Percentiles rank a stretch among this genome's conserved stretches.
phyloP scores from a whole-genome alignment of 2,329 filamentous ascomycete species.

The Aaosphaeria pasadenensis region DNA sequence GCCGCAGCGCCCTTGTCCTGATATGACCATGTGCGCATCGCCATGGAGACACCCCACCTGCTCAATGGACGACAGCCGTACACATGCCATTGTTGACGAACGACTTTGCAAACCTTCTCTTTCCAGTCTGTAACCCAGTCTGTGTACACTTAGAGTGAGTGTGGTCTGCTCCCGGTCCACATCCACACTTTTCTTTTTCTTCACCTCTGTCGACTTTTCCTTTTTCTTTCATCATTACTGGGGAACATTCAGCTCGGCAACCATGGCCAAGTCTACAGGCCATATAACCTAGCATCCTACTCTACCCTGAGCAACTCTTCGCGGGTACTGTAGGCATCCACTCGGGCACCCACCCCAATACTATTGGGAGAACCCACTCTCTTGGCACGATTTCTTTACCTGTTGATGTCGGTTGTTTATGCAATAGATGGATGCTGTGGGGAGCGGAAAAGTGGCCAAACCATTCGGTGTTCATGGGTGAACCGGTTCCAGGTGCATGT shows the following conservation, averaged over 20 bases:
- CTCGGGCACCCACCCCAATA: not conserved
- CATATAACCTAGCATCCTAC: not conserved
- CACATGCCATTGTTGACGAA: not conserved
- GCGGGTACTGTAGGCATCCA: not conserved
- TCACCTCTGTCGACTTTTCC: not conserved
- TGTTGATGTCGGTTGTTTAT: not conserved
- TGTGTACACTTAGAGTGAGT: not conserved
- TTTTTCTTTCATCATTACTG: not conserved
- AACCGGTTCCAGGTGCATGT: not conserved
- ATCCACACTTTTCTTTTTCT: not conserved
- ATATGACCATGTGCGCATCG: not conserved
- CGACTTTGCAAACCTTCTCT: not conserved
- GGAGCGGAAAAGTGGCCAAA: not conserved
- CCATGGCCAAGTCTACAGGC: not conserved
- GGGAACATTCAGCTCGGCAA: not conserved
- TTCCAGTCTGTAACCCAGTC: not conserved
- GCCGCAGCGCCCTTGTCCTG: not conserved
- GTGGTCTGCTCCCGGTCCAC: not conserved
- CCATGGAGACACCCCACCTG: not conserved
- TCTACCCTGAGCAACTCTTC: not conserved
- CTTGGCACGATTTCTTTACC: not conserved
- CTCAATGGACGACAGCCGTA: not conserved
- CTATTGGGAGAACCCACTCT: not conserved
- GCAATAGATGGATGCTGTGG: not conserved
- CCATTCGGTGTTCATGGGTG: not conserved